Conservation (phyloP, 495 filamentous ascomycete genomes). For the Penicillium macrosclerotiorum region DNA sequence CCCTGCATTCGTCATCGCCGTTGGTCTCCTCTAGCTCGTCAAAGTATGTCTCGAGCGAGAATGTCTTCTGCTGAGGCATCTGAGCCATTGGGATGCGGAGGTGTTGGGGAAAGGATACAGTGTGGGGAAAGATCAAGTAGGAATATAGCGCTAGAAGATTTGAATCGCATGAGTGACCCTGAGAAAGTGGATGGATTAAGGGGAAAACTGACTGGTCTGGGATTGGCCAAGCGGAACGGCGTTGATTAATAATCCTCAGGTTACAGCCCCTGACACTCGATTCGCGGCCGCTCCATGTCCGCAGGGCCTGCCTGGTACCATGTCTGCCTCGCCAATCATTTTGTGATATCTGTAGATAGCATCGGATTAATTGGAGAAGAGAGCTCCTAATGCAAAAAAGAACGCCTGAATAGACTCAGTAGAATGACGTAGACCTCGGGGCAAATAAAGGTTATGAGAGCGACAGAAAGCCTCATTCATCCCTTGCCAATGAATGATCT, state of each 20-base stretch:
- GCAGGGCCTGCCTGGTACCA: background rate
- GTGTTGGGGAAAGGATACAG: background rate
- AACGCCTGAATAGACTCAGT: no score
- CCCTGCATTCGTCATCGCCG: conserved; percentile 15
- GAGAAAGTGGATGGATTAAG: background rate
- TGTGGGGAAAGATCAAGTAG: background rate
- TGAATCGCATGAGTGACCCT: background rate
- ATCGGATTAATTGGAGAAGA: background rate
- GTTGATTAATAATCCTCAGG: background rate
- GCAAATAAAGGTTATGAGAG: background rate
- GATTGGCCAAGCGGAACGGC: conserved; percentile 1
- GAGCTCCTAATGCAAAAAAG: no score
- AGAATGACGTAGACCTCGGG: background rate
- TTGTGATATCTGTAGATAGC: background rate
- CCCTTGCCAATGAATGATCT: no score
- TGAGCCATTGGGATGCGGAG: conserved; percentile 4
- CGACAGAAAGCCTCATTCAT: no score
- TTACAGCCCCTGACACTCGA: background rate
- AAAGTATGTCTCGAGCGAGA: conserved; percentile 19
- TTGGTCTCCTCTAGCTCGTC: conserved; percentile 21
- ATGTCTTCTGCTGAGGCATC: conserved; percentile 17
- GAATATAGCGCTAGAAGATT: conserved; percentile 1
- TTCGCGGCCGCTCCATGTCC: background rate
- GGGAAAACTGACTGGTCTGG: conserved; percentile 1
- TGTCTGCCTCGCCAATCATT: background rate